Evolutionary conservation across 2,329 filamentous ascomycete genomes (phyloP), one percentile per base, ranked within the genome.

Genomic region (Paracoccidioides lutzii): DNA sequence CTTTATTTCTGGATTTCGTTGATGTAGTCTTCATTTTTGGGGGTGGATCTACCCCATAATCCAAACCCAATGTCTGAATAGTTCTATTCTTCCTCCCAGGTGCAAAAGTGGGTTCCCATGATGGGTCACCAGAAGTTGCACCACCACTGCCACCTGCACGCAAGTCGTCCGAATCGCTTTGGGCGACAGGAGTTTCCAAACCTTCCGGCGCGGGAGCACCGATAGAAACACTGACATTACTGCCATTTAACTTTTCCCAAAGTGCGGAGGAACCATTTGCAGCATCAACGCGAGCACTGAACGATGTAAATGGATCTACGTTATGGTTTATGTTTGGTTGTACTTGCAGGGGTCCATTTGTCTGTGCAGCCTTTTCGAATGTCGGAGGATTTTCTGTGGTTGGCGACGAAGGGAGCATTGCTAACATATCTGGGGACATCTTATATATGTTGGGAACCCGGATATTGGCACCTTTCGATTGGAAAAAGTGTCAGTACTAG

Each of bases 381-480:
- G 60, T 57, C 3, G 63, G 44, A 33, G 66, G 60, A 5, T 59
- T 58, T 30, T 72, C 69, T 28, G 66, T 67, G 5, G 66, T 63
- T 14, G 65, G 61, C n/a, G 67, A 59, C 3, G 67, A 62, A 40
- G 70, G 67, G 42, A 81, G 69, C 51, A 77, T 69, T 32, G 75
- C 72, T 54, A 80, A 71, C 70, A 87, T 78, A 59, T 87, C 83
- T 28, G 79, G 73, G 14, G 80, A 88, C 63, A 86, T 74, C 67
- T 84, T 89, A 74, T 95, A 98, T 59, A 96, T 87, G 65, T 94
- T 95, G 32, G 84, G 80, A 8, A 93, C 83, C 55, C 87, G 83
- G 55, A 97, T 79, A 61, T 83, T 84, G 46, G 89, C 85, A 3
- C 88, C 88, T 83, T 81, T 6, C 45, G n/a, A 51, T 7, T 32